Conservation (phyloP, 2,329 filamentous ascomycete genomes). For the Calonectria crousiana region DNA sequence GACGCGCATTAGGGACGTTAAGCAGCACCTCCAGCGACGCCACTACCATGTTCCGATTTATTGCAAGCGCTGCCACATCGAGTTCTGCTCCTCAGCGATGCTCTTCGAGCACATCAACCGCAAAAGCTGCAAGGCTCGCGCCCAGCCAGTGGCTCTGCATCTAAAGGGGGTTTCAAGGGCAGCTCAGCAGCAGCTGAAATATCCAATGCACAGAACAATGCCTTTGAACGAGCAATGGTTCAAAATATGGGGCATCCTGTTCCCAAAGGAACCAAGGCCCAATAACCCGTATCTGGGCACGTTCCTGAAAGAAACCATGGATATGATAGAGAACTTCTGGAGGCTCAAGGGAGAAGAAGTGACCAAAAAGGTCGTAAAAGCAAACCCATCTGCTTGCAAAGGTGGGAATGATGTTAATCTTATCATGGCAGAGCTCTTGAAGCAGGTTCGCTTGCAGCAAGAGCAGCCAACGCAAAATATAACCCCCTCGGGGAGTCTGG, state of each 20-base stretch:
- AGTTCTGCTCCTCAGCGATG: neutral
- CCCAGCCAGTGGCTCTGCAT: neutral
- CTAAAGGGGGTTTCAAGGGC: neutral
- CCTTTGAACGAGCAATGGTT: neutral
- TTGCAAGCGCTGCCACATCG: neutral
- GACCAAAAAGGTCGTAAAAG: neutral
- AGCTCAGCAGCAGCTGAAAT: neutral
- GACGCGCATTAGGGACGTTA: neutral
- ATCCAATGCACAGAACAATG: neutral
- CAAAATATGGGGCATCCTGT: neutral
- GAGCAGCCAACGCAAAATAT: neutral
- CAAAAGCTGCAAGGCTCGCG: neutral
- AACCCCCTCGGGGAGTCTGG: neutral
- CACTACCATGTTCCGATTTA: neutral
- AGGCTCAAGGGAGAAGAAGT: neutral
- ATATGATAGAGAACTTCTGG: conserved; percentile 1
- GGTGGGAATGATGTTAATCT: neutral
- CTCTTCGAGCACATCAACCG: neutral
- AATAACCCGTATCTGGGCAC: neutral
- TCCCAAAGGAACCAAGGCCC: neutral
- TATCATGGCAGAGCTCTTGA: neutral
- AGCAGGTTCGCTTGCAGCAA: neutral
- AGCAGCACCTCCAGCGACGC: neutral
- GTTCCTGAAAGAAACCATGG: neutral
- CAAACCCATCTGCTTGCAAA: neutral